Conservation (phyloP, 805 yeast species). For the Maudiozyma barnettii region DNA sequence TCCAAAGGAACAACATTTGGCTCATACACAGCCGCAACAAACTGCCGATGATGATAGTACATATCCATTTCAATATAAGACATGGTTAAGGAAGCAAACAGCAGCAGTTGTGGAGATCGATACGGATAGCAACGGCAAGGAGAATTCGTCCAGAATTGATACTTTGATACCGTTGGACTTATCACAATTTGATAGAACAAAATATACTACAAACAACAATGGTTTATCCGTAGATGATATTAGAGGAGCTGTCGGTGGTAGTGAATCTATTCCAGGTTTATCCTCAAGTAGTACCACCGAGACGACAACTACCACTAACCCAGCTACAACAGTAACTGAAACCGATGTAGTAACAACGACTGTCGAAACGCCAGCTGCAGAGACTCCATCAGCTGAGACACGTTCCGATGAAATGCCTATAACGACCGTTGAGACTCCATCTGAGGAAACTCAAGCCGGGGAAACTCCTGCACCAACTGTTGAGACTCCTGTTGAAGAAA, state of each 20-base stretch:
- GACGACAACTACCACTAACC: too few species aligned
- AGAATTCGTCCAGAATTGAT: not conserved
- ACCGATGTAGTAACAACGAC: not conserved
- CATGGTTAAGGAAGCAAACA: constrained; percentile 12
- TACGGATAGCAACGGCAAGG: not conserved
- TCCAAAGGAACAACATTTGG: constrained; percentile 4
- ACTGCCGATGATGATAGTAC: constrained; percentile 5
- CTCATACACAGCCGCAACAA: not conserved
- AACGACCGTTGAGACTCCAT: not conserved
- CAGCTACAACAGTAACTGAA: too few species aligned
- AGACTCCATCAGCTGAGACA: too few species aligned
- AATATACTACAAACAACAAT: constrained; percentile 3
- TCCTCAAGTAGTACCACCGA: constrained; percentile 8
- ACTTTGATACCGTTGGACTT: constrained; percentile 30
- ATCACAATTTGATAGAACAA: constrained; percentile 26
- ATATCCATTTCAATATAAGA: constrained; percentile 17
- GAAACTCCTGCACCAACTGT: not conserved
- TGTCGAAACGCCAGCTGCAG: not conserved
- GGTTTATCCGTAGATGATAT: constrained; percentile 38
- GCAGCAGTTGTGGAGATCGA: constrained; percentile 5
- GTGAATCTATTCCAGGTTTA: constrained; percentile 39
- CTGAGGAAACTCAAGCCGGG: not conserved
- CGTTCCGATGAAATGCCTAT: not conserved
- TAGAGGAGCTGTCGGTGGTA: constrained; percentile 45
- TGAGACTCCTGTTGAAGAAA: not conserved